phyloP scores from a whole-genome alignment of 495 filamentous ascomycete species.

The Penicillium coprophilum region DNA sequence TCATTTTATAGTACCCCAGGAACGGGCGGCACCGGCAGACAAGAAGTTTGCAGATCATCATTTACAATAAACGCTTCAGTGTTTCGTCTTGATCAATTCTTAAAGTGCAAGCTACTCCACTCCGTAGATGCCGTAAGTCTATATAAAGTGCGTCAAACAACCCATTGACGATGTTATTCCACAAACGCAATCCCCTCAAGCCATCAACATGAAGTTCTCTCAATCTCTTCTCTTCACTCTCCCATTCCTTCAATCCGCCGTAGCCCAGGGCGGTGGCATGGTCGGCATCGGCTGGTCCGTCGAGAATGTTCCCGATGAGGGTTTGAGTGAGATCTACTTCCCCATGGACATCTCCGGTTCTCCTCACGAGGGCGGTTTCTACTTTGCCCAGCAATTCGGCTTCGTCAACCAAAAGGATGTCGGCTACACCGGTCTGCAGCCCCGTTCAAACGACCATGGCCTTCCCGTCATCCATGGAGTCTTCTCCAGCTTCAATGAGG shows the following conservation, averaged over 20 bases:
- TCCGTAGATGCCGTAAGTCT: not conserved
- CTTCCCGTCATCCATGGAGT: slow-evolving; percentile 28
- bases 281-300: slow-evolving; percentile 17
- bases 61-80: slow-evolving; percentile 2
- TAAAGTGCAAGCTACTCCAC: not conserved
- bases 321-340: slow-evolving; percentile 29
- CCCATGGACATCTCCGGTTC: slow-evolving; percentile 30
- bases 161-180: slow-evolving; percentile 18
- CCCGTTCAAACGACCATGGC: slow-evolving; percentile 15
- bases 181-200: slow-evolving; percentile 3
- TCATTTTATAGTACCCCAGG: not conserved
- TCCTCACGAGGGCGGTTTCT: slow-evolving; percentile 26
- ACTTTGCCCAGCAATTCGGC: slow-evolving; percentile 31
- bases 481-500: slow-evolving; percentile 32
- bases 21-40: not conserved
- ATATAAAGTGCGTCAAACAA: not conserved
- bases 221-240: not conserved
- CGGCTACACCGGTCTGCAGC: slow-evolving; percentile 35
- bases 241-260: slow-evolving; percentile 4
- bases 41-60: slow-evolving; percentile 19
- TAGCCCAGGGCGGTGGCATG: slow-evolving; percentile 18
- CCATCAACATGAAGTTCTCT: slow-evolving; percentile 17
- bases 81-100: slow-evolving; percentile 17
- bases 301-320: slow-evolving; percentile 10
- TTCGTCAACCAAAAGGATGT: slow-evolving; percentile 23